phyloP scores from a whole-genome alignment of 208 protist genomes.

The Trypanosoma scelopori region DNA sequence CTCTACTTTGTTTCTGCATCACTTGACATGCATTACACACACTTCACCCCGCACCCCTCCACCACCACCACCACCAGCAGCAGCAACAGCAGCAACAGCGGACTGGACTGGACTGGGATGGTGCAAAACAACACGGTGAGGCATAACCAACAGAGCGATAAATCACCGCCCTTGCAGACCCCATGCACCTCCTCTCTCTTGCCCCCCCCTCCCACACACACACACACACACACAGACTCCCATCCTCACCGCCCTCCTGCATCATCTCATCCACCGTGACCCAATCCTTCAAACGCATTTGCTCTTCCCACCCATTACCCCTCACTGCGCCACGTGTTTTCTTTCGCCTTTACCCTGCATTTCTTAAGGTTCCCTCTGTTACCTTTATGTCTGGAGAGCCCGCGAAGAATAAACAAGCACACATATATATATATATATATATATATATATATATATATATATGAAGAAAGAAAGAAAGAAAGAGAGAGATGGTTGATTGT shows the following conservation, averaged over 20 bases:
- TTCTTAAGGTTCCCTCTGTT: too few relatives aligned
- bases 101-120: too few relatives aligned
- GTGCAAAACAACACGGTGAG: too few relatives aligned
- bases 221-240: too few relatives aligned
- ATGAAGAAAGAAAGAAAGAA: neutral
- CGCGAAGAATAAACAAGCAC: neutral
- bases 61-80: conserved; percentile 27
- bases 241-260: too few relatives aligned
- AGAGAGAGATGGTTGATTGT: too few relatives aligned
- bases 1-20: neutral
- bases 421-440: conserved; percentile 22
- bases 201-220: too few relatives aligned
- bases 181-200: too few relatives aligned
- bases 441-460: conserved; percentile 16
- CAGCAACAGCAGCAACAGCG: neutral
- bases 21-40: conserved; percentile 14
- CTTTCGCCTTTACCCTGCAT: neutral
- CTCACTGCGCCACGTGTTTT: neutral
- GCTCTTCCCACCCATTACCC: neutral
- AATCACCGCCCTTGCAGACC: too few relatives aligned
- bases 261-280: neutral
- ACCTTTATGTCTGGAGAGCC: too few relatives aligned
- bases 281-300: neutral
- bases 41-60: too few relatives aligned
- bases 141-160: too few relatives aligned